Base-by-base conservation (phyloP, 208 protist genomes). In the Leishmania tarentolae region DNA sequence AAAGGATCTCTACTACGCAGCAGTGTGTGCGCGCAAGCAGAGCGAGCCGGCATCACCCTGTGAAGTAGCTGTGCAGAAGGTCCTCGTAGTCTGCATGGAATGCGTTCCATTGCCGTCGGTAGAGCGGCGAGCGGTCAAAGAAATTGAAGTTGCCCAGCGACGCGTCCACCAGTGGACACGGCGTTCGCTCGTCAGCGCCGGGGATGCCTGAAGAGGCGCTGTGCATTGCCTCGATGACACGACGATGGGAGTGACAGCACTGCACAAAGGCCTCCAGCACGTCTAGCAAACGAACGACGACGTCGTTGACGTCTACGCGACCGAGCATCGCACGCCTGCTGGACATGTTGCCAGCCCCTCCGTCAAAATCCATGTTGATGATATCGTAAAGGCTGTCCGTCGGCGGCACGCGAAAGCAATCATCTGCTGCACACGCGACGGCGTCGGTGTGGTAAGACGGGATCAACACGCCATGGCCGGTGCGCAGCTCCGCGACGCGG, bases 381-480 rank as follows among this genome's bases (percentile, higher is more conserved):
- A 24, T 40, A 21, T 78, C 73, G 50, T 68, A 59, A 28, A 83
- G 35, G 11, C 9, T 17, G 17, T 75, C 73, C 42, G 28, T 19
- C 42, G 9, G 19, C 37, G 15, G 73, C 24, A 47, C n/a, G 8
- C 50, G n/a, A 35, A 81, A 50, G 47, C 82, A 81, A 24, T 19
- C 71, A 44, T 85, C 82, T 11, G 42, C 53, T 8, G 11, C 63
- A 56, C 69, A 52, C 37, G 46, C 35, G 2, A 79, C 71, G 2
- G 68, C 35, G 35, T 47, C 7, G 2, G 75, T 74, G 53, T 75
- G 71, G 46, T 93, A 93, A 37, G 89, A 71, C 31, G 76, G 79
- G 21, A 92, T 82, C 42, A 90, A 81, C 13, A 90, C 71, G 40
- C 86, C 80, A 65, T 86, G 90, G 0, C 90, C 90, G 11, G 84